Percentiles rank a stretch among this genome's conserved stretches.
Evolutionary conservation across 139 green algal genomes (phyloP).

Genomic region (Closterium sp.): DNA sequence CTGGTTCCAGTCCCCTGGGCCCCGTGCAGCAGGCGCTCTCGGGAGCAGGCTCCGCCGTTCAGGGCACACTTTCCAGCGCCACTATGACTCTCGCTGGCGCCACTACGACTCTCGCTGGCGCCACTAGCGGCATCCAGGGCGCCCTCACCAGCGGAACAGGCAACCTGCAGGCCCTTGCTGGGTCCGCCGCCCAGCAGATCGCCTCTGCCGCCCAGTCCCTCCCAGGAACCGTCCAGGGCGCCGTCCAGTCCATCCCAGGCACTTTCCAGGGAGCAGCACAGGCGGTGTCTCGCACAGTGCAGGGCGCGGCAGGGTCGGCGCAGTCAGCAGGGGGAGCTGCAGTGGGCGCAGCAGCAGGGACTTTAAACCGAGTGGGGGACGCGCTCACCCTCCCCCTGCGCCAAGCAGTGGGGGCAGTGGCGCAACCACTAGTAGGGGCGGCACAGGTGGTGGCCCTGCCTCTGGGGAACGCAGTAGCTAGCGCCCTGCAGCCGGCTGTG

Average conservation of each 20-base stretch:
- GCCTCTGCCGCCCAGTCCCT: background rate
- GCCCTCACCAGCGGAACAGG: too few relatives aligned
- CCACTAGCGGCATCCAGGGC: too few relatives aligned
- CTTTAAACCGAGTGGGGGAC: background rate
- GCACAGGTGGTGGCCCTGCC: background rate
- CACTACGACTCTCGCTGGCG: too few relatives aligned
- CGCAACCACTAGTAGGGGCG: background rate
- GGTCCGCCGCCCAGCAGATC: background rate
- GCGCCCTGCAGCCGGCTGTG: background rate
- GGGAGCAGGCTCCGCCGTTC: background rate
- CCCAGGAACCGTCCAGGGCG: background rate
- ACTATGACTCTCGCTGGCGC: too few relatives aligned
- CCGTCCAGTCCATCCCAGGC: background rate
- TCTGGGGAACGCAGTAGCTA: background rate
- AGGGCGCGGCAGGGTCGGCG: background rate
- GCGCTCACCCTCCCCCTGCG: background rate
- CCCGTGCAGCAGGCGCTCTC: background rate
- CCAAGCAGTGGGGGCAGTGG: background rate
- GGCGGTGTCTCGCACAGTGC: too few relatives aligned
- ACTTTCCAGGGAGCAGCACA: background rate
- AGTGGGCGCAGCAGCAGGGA: background rate
- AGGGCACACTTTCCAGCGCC: too few relatives aligned
- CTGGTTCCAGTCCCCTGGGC: background rate
- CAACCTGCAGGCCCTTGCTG: too few relatives aligned
- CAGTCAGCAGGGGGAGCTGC: background rate